Evolutionary conservation across 2,329 filamentous ascomycete species (phyloP), one percentile per base, ranked within the genome.

Genomic region (Pestalotiopsis sp.): DNA sequence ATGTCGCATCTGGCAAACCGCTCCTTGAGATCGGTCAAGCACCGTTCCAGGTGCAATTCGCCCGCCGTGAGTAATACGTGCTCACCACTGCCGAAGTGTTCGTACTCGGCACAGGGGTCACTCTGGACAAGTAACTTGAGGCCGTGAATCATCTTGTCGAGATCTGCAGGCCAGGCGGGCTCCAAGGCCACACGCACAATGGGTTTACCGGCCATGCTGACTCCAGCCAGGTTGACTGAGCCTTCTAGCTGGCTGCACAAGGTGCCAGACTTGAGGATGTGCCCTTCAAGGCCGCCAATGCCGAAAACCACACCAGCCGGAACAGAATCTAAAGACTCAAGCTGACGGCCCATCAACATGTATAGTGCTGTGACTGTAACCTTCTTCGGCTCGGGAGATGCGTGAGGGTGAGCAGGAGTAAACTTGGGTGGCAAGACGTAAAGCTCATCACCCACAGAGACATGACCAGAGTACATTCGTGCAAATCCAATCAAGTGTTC

Each of bases 161-260:
- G 85, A 77, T 99, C 94, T 31, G 90, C 91, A 0, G 96, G 96
- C 79, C 96, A 97, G 67, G 90, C 91, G 0, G 96, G 96, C 78
- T 99, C 96, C n/a, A 99, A 84, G 0, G 96, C 95, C 23, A 99
- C 95, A 65, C 96, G 92, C 5, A 99, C 96, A 71, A 99, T 99
- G 1, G 96, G 96, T 67, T 95, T 92, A 4, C 92, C 93, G 39
- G 89, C 90, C 80, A 95, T 90, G 67, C 84, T 86, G 17, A 98
- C 90, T 71, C 95, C 95, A 0, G 95, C 96, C 66, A 99, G 84
- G 81, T 99, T 99, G 74, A 97, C 90, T 6, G 93, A 91, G 17
- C 96, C 96, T 63, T 94, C 91, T 0, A 97, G 83, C 72, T 93
- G 92, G 72, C 94, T 97, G 83, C 94, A 98, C 3, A 99, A 85